Evolutionary conservation across 2,329 filamentous ascomycete genomes (phyloP).

Genomic region (Rhynchosporium secalis): DNA sequence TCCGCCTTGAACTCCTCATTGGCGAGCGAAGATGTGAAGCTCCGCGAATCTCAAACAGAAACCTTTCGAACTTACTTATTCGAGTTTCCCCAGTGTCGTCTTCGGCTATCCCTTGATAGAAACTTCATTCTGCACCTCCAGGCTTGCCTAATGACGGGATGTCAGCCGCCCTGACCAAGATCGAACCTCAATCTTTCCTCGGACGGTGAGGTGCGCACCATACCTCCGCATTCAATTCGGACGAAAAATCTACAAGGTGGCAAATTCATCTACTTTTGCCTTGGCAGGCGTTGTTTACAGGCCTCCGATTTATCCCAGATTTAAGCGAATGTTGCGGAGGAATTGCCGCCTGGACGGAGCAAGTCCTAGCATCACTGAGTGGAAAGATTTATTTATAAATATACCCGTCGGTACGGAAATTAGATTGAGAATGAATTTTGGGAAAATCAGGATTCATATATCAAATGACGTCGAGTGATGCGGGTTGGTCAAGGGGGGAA

Average conservation of each 20-base stretch:
- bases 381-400: background rate
- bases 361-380: background rate
- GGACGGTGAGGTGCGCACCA: no score
- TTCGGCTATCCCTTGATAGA: no score
- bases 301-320: background rate
- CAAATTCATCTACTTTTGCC: conserved; percentile 1
- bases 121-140: no score
- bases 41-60: background rate
- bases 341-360: background rate
- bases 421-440: background rate
- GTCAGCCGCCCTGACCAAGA: background rate
- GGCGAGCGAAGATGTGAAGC: background rate
- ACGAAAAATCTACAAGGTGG: background rate
- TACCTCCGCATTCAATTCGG: background rate
- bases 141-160: background rate
- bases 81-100: no score
- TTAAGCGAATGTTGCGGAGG: conserved; percentile 9
- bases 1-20: background rate
- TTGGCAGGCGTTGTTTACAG: background rate
- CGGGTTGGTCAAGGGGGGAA: background rate
- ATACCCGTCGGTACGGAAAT: background rate
- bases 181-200: background rate
- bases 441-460: background rate
- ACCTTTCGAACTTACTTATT: no score
- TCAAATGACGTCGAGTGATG: background rate